Evolutionary conservation across 768 basidiomycete genomes (phyloP).

Genomic region (Leccinum olivaceopallidum): DNA sequence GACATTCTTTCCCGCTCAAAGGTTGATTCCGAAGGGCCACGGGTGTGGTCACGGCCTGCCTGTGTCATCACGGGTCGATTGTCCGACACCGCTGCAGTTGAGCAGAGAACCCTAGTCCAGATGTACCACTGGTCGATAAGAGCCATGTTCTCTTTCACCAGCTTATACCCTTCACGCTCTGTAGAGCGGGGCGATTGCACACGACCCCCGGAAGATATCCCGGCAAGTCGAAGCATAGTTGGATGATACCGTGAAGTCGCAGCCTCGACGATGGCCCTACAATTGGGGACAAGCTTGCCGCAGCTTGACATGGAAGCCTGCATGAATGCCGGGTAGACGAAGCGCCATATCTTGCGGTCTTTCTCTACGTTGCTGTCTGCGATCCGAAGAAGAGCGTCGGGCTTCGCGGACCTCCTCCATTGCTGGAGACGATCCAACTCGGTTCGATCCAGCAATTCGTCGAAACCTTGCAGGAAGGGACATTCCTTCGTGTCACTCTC

Average conservation of each 20-base stretch:
- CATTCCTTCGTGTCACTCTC: slow-evolving; percentile 48
- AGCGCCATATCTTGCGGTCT: slow-evolving; percentile 75
- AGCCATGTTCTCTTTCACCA: slow-evolving; percentile 55
- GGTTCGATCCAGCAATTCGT: slow-evolving; percentile 62
- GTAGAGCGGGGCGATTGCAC: slow-evolving; percentile 39
- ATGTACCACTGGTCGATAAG: slow-evolving; percentile 78
- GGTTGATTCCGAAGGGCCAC: slow-evolving; percentile 69
- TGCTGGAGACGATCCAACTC: slow-evolving; percentile 64
- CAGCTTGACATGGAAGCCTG: slow-evolving; percentile 53
- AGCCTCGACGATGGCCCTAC: slow-evolving; percentile 68
- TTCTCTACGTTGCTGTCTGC: slow-evolving; percentile 68
- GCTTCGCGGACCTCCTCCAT: slow-evolving; percentile 59
- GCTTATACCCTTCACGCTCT: slow-evolving; percentile 54
- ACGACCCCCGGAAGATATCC: slow-evolving; percentile 55
- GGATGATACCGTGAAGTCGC: slow-evolving; percentile 72
- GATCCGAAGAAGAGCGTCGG: slow-evolving; percentile 62
- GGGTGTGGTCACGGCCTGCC: slow-evolving; percentile 62
- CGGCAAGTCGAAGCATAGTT: slow-evolving; percentile 70
- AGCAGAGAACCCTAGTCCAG: slow-evolving; percentile 84
- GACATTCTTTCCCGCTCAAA: slow-evolving; percentile 81
- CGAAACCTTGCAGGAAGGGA: slow-evolving; percentile 57
- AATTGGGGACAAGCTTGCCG: slow-evolving; percentile 44
- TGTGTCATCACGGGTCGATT: slow-evolving; percentile 54
- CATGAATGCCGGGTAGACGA: slow-evolving; percentile 67
- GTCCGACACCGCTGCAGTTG: slow-evolving; percentile 73